Base-by-base conservation (phyloP, 2,329 filamentous ascomycete genomes). In the Colletotrichum abscissum region DNA sequence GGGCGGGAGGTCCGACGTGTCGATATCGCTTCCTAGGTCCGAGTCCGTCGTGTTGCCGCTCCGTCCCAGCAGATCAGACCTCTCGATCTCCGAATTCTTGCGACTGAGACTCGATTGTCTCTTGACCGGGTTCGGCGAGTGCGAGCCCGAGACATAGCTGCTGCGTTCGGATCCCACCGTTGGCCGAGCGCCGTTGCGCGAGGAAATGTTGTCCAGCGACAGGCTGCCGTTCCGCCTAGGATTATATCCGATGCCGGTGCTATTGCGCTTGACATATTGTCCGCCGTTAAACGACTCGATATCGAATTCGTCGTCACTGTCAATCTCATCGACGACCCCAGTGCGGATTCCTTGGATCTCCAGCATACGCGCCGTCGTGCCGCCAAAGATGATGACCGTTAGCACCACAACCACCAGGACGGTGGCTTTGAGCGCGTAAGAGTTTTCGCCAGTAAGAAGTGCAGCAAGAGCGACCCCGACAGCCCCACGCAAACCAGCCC, bases 261-360 rank as follows among this genome's bases (percentile, higher is more conserved):
- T 93, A 46, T 92, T 90, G 76, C 94, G 93, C 81, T 97, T 97
- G 77, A 93, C 92, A 78, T 95, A 97, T 8, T 93, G 91, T 12
- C 92, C 92, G 28, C 89, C 88, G 22, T 90, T 90, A 64, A 93
- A 91, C 14, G 88, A 85, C 81, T 98, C 97, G 74, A 98, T 99
- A 81, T 99, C 97, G 78, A 99, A 99, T 82, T 99, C 97, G 80
- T 99, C 97, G 80, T 99, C 97, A 57, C 95, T 98, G 81, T 99
- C 97, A 57, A 97, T 94, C 81, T 99, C 97, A 78, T 99, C 97
- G 0, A 98, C 94, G 0, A 99, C 96, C 0, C 97, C 97, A 0
- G 96, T 99, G 69, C 95, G 91, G 74, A 99, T 99, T n/a, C 95
- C 94, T 19, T 98, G 86, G 67, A 99, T 99, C 81, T 99, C 97